These are phyloP conservation scores for Plasmodium vinckei DNA, from an alignment of 169 alveolate genomes.

Conservation along the genomic window DNA sequence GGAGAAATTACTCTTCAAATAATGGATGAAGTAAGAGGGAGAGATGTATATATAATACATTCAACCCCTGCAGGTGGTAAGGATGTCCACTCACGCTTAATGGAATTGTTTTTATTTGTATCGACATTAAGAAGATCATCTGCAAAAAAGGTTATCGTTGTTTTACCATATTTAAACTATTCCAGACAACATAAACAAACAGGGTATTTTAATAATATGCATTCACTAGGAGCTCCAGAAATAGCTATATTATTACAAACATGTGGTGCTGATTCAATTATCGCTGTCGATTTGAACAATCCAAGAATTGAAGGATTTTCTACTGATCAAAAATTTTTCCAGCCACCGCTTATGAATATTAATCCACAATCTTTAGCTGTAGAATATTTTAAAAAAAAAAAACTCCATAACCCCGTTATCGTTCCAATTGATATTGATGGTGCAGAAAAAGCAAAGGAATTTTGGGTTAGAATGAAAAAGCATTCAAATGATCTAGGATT, in stretches of 20 bases:
- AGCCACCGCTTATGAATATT: constrained; percentile 82
- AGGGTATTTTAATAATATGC: constrained; percentile 55
- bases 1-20: constrained; percentile 90
- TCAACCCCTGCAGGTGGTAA: constrained; percentile 89
- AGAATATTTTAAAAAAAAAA: constrained; percentile 79
- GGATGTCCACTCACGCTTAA: constrained; percentile 80
- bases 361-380: constrained; percentile 84
- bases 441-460: constrained; percentile 83
- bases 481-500: constrained; percentile 80
- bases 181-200: constrained; percentile 84
- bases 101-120: constrained; percentile 75
- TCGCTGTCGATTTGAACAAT: constrained; percentile 86
- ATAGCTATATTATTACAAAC: constrained; percentile 78
- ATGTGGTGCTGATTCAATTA: constrained; percentile 85
- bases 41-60: constrained; percentile 88
- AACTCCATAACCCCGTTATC: constrained; percentile 79
- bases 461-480: constrained; percentile 80
- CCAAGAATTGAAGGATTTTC: constrained; percentile 84
- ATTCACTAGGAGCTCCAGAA: constrained; percentile 68
- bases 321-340: constrained; percentile 69
- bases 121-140: constrained; percentile 91
- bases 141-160: constrained; percentile 90
- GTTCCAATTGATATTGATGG: constrained; percentile 90
- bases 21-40: constrained; percentile 91
- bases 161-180: constrained; percentile 92